A percentile compares a stretch with the other conserved stretches of the same genome.
These are phyloP conservation scores for Nelumbo lutea DNA, from an alignment of 164 flowering plant species.

Conservation along the genomic window DNA sequence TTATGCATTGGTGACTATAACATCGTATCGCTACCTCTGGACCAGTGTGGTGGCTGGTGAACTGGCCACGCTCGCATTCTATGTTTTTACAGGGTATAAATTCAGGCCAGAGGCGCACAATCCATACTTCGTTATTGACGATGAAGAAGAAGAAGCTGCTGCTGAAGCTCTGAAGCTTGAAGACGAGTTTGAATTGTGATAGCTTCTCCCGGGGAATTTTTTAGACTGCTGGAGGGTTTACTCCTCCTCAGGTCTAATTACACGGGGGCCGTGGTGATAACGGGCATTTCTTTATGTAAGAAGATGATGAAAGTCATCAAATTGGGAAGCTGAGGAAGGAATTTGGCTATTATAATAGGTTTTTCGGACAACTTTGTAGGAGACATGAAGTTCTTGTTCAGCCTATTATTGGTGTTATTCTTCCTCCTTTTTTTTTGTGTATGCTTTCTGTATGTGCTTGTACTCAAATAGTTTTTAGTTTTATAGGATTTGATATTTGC, in stretches of 20 bases:
- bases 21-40: slow-evolving; percentile 77
- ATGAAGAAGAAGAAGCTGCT: slow-evolving; percentile 90
- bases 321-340: too few relatives aligned
- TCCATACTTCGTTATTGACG: slow-evolving; percentile 79
- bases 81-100: slow-evolving; percentile 72
- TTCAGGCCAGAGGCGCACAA: slow-evolving; percentile 86
- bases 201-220: background rate
- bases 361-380: too few relatives aligned
- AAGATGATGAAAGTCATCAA: too few relatives aligned
- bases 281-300: background rate
- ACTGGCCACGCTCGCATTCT: slow-evolving; percentile 76
- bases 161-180: slow-evolving; percentile 64
- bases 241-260: background rate
- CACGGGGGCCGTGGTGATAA: background rate
- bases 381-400: too few relatives aligned
- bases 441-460: too few relatives aligned
- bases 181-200: slow-evolving; percentile 69
- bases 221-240: background rate
- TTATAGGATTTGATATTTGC: too few relatives aligned
- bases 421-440: too few relatives aligned
- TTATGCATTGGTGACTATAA: slow-evolving; percentile 69
- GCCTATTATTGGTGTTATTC: too few relatives aligned
- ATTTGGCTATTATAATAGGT: too few relatives aligned
- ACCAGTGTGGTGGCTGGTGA: slow-evolving; percentile 79
- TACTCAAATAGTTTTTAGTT: too few relatives aligned